phyloP scores from a whole-genome alignment of 345 rosid genomes.

The Gossypium longicalyx region DNA sequence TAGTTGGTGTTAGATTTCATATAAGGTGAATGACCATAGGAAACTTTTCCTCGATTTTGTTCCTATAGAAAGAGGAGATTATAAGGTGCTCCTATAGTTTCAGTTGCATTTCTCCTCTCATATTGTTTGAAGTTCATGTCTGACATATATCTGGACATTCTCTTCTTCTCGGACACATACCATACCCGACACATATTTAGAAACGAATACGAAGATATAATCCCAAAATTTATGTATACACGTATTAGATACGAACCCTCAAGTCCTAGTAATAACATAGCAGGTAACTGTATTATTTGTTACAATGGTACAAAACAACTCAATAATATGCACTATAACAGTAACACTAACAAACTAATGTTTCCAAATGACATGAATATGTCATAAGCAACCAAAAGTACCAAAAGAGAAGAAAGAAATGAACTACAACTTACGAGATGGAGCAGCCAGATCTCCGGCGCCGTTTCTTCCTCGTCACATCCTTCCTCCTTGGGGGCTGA shows the following conservation, averaged over 20 bases:
- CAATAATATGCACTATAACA: neutral
- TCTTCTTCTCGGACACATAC: no score
- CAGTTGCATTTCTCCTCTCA: no score
- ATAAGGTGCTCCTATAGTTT: neutral
- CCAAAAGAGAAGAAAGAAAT: neutral
- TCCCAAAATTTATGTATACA: no score
- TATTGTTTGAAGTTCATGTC: no score
- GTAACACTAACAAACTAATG: neutral
- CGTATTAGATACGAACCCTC: no score
- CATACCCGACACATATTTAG: neutral
- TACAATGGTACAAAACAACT: neutral
- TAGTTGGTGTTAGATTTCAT: neutral
- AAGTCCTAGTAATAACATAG: no score
- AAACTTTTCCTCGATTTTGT: neutral
- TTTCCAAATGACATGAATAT: neutral
- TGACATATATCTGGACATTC: no score
- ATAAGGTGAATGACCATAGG: neutral
- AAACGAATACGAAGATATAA: no score
- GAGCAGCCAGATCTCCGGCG: constrained; percentile 65
- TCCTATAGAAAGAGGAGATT: neutral
- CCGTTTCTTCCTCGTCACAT: constrained; percentile 55
- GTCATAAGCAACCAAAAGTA: neutral
- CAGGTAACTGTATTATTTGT: no score
- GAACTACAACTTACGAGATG: constrained; percentile 52
- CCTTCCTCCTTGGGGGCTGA: constrained; percentile 91